A percentile compares a stretch with the other conserved stretches of the same genome.
phyloP scores from a whole-genome alignment of 2,329 filamentous ascomycete genomes.

The Ceratocystis lukuohia region DNA sequence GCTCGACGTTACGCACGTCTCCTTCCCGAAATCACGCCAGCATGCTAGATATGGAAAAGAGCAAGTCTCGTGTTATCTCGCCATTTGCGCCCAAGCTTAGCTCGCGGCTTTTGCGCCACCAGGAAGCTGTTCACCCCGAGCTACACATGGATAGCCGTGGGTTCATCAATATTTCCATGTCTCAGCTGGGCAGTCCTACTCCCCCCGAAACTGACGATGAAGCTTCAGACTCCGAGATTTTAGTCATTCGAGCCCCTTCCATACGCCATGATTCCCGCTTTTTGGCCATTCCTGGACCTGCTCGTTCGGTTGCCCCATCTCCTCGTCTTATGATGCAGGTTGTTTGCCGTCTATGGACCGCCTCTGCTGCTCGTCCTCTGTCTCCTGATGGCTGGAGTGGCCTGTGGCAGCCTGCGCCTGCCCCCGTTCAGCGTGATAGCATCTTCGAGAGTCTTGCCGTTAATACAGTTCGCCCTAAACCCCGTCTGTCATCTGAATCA shows the following conservation, averaged over 20 bases:
- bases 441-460: conserved; percentile 23
- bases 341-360: conserved; percentile 16
- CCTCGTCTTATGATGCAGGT: conserved; percentile 19
- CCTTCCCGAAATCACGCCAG: conserved; percentile 2
- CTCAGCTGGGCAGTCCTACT: conserved; percentile 38
- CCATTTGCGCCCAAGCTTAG: conserved; percentile 12
- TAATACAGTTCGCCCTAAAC: conserved; percentile 27
- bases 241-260: conserved; percentile 7
- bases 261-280: conserved; percentile 1
- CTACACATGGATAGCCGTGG: conserved; percentile 12
- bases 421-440: conserved; percentile 14
- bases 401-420: conserved; percentile 16
- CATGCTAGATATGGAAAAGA: conserved; percentile 1
- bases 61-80: conserved; percentile 4
- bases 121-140: conserved; percentile 13
- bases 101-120: conserved; percentile 9
- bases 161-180: conserved; percentile 19
- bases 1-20: conserved; percentile 33
- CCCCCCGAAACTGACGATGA: conserved; percentile 38
- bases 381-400: conserved; percentile 15
- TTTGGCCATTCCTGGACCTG: background rate
- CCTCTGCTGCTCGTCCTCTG: conserved; percentile 17
- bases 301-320: background rate
- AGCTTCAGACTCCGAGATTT: conserved; percentile 26
- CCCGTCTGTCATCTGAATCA: conserved; percentile 24